Base-by-base conservation (phyloP, 495 filamentous ascomycete genomes). In the Daldinia loculata region DNA sequence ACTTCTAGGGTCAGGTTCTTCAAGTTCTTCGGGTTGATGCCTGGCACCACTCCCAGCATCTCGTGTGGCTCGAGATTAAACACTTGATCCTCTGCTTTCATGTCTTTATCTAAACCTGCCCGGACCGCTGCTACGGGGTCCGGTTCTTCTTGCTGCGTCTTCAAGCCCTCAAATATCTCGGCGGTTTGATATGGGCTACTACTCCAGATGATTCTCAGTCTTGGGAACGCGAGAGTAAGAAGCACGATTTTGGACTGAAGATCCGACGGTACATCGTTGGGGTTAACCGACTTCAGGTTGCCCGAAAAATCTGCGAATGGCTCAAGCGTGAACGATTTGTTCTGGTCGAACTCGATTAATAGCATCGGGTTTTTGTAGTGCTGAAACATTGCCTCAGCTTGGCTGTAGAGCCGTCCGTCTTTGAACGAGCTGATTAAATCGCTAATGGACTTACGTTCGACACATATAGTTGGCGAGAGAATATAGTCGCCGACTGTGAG, bases 401-500 rank as follows among this genome's bases (percentile, higher is more conserved):
- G 95, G 74, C 90, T 92, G 80, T 92, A 99, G 50, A 99, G 86
- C 30, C 95, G 89, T 45, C 95, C 95, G 74, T 97, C 92, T 68
- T 90, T 89, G 80, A 99, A 92, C 15, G 94, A 97, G 68, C 87
- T 86, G 80, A 98, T 96, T 12, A 99, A 81, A 80, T 99, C 95
- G 66, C 89, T 89, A 72, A 99, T 85, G 22, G 91, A 94, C 80
- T 99, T 99, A 39, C 95, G 92, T 82, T 99, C 95, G 26, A 99
- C 86, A 79, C 93, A 97, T 66, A 98, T 95, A 70, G 87, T 84
- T 12, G 95, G 95, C 6, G 90, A 93, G 32, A 98, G 86, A 70
- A 98, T 90, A 81, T 99, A 99, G 82, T 99, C 95, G 63, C 95
- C 95, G 0, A 99, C 96, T 11, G 95, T 99, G 56, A 99, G 83